Percentiles rank a stretch among this genome's conserved stretches.
Evolutionary conservation across 768 basidiomycete genomes (phyloP).

Genomic region (Megacollybia marginata): DNA sequence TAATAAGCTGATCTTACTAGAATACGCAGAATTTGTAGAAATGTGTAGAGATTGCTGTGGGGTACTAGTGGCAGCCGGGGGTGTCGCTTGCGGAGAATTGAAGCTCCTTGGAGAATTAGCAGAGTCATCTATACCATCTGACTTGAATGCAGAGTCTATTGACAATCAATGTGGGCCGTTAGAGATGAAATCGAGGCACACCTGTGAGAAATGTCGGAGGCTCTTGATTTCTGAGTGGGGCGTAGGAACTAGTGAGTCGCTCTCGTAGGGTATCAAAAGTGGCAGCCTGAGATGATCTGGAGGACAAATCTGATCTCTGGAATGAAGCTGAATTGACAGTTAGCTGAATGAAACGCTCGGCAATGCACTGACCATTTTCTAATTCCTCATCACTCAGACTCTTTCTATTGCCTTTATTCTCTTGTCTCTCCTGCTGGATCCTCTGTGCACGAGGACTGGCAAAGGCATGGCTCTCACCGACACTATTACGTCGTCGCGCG

Average conservation of each 20-base stretch:
- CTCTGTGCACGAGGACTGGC: conserved; percentile 35
- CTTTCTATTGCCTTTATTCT: conserved; percentile 42
- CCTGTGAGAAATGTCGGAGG: conserved; percentile 11
- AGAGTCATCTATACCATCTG: too few species aligned
- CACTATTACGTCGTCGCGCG: conserved; percentile 45
- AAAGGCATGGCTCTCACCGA: conserved; percentile 55
- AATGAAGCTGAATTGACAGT: conserved; percentile 11
- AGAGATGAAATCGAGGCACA: too few species aligned
- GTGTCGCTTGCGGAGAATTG: conserved; percentile 30
- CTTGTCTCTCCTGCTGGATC: conserved; percentile 30
- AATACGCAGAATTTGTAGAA: conserved; percentile 42
- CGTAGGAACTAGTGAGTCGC: conserved; percentile 23
- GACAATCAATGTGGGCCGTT: too few species aligned
- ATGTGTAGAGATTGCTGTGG: conserved; percentile 50
- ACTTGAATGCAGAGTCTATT: too few species aligned
- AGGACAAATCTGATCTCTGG: conserved; percentile 26
- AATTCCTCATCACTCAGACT: conserved; percentile 66
- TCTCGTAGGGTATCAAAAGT: conserved; percentile 34
- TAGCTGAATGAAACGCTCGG: not conserved
- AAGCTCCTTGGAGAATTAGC: conserved; percentile 26
- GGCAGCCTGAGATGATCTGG: conserved; percentile 34
- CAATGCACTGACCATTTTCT: conserved; percentile 44
- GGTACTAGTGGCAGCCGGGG: conserved; percentile 48
- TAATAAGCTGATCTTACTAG: conserved; percentile 37
- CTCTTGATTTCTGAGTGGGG: conserved; percentile 28